Evolutionary conservation across 495 filamentous ascomycete species (phyloP).

Genomic region (Astrothelium subdiscretum): DNA sequence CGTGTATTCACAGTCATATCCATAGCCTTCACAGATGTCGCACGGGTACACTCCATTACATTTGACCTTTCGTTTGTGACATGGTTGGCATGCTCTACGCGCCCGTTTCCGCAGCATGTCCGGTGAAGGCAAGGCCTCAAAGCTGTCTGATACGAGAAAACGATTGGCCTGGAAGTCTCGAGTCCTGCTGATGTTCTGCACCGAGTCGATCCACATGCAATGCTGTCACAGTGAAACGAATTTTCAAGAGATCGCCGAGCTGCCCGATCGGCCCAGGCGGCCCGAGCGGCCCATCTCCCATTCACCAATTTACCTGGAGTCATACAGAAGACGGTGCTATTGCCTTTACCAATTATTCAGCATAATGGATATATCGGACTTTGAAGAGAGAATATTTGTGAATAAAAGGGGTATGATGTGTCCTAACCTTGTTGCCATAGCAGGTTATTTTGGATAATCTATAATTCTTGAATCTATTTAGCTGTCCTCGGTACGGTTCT

Average conservation of each 20-base stretch:
- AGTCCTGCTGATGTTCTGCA: not conserved
- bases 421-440: no score
- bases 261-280: not conserved
- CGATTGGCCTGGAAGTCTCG: not conserved
- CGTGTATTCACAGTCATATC: conserved; percentile 37
- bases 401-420: no score
- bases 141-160: not conserved
- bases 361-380: no score
- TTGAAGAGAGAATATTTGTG: no score
- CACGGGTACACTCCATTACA: conserved; percentile 37
- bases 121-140: not conserved
- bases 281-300: not conserved
- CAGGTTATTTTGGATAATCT: no score
- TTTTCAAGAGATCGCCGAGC: not conserved
- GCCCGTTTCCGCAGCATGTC: conserved; percentile 18
- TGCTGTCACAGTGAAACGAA: no score
- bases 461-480: not conserved
- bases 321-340: no score
- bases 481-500: no score
- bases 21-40: conserved; percentile 34
- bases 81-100: conserved; percentile 37
- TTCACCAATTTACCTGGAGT: no score
- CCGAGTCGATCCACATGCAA: not conserved
- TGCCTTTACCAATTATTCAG: no score
- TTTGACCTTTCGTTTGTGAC: conserved; percentile 39